These are phyloP conservation scores for Ganoderma sp. DNA, from an alignment of 1,284 basidiomycete species.

Conservation along the genomic window DNA sequence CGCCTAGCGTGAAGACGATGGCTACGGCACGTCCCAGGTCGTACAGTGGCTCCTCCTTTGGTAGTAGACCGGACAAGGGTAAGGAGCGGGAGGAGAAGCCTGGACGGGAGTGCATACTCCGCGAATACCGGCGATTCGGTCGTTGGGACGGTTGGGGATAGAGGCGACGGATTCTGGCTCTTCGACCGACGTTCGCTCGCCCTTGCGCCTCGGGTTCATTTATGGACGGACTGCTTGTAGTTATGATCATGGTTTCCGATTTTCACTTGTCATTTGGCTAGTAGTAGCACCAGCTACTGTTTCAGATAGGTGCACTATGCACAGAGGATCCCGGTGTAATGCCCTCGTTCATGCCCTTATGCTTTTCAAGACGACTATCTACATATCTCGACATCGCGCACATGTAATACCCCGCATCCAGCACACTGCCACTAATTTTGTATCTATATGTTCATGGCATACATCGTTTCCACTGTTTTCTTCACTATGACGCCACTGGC, in stretches of 20 bases:
- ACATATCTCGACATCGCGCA: constrained; percentile 11
- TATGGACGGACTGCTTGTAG: background rate
- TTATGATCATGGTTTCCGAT: background rate
- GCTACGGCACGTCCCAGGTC: constrained; percentile 51
- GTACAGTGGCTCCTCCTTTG: constrained; percentile 58
- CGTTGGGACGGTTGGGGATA: constrained; percentile 87
- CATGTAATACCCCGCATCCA: constrained; percentile 26
- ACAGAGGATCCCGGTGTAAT: constrained; percentile 16
- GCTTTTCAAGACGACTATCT: constrained; percentile 21
- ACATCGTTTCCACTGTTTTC: background rate
- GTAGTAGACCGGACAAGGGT: constrained; percentile 59
- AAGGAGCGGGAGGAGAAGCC: constrained; percentile 66
- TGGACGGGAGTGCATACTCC: constrained; percentile 66
- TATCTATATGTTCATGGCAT: constrained; percentile 22
- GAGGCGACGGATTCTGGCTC: constrained; percentile 23
- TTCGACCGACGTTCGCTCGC: background rate
- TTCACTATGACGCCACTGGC: background rate
- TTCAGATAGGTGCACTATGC: constrained; percentile 27
- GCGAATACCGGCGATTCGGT: constrained; percentile 81
- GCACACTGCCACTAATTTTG: constrained; percentile 27
- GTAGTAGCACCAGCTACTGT: background rate
- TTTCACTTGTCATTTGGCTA: background rate
- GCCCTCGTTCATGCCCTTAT: constrained; percentile 12
- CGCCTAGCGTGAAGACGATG: constrained; percentile 46
- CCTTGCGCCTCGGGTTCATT: constrained; percentile 6